Evolutionary conservation across 345 rosid species (phyloP), one percentile per base, ranked within the genome.

Genomic region (Citrus reticulata): DNA sequence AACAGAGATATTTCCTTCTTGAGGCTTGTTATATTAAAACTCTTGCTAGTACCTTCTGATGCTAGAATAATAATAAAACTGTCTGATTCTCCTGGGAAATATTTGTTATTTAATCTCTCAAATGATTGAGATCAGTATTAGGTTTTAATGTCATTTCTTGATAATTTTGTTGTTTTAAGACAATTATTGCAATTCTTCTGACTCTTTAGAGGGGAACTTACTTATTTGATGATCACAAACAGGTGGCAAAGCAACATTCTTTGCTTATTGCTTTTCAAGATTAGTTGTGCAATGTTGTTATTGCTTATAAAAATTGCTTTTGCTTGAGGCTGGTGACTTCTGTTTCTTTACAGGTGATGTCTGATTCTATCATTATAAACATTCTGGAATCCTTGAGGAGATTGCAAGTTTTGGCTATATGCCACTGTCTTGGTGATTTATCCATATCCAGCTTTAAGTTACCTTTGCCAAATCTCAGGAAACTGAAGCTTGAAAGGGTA

Each of bases 371-470:
- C 79, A 49, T 94, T 77, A 83, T 71, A 60, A 83, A 85, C 72
- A 79, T 90, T 20, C 22, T 86, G 57, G 60, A 74, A 49, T 92
- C 91, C 9, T 81, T 88, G 82, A 87, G 79, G 74, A 83, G 78
- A 78, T 78, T 94, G 81, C 79, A 68, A 86, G 86, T 65, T 46
- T 78, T 94, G 83, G 85, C 91, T 74, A 84, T 94, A 72, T 88
- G 87, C 72, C 87, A 90, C 85, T 92, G 95, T 85, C 85, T 89
- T 42, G 97, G 98, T 86, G 95, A 90, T 81, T 85, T 92, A 83
- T 89, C 95, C 61, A 79, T 87, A 70, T 76, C 82, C 75, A 85
- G 90, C 82, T 90, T 94, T 81, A 84, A 75, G 74, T 70, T 80
- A 35, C 70, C 83, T 24, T 54, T 84, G 82, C 91, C 89, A 42